Base-by-base conservation (phyloP, 768 basidiomycete genomes). In the Russula dissimulans region DNA sequence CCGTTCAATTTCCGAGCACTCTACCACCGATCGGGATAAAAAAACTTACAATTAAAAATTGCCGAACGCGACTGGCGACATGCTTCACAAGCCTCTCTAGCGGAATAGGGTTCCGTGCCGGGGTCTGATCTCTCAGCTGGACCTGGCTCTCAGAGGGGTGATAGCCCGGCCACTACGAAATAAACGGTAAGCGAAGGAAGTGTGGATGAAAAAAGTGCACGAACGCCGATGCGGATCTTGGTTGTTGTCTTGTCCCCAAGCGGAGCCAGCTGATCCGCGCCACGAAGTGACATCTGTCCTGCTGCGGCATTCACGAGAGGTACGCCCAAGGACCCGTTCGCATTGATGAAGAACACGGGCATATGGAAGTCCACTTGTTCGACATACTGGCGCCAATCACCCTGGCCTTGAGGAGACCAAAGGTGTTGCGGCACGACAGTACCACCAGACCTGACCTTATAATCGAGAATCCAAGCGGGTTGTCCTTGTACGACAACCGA, bases 101-200 rank as follows among this genome's bases (percentile, higher is more conserved):
- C 7, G 47, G 42, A 0, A 64, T 14, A 4, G 41, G 43, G n/a
- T 49, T 51, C 12, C 50, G 22, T 0, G 10, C 8, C 3, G 48
- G 34, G 18, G 61, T 56, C 34, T 53, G 55, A 18, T 57, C 55
- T 26, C 52, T 63, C 42, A 60, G 56, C 22, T 57, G 55, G 1
- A 63, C 48, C 29, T 63, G 62, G 1, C 61, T 47, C 34, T 60
- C 58, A 1, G 59, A 61, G 3, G 34, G 39, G 0, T 12, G 4
- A 57, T 64, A 64, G 31, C 61, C 60, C 0, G 61, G 61, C 63
- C 63, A 64, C 63, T 64, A 11, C 6, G 4, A 34, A 3, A 54
- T 12, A 18, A n/a, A n/a, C 26, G 8, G 22, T 57, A 32, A 54
- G 55, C 39, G 17, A 47, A 29, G 14, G 39, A 4, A 14, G 39